Percentiles rank a stretch among this genome's conserved stretches.
These are phyloP conservation scores for Candida maltosa DNA, from an alignment of 805 yeast genomes.

Conservation along the genomic window DNA sequence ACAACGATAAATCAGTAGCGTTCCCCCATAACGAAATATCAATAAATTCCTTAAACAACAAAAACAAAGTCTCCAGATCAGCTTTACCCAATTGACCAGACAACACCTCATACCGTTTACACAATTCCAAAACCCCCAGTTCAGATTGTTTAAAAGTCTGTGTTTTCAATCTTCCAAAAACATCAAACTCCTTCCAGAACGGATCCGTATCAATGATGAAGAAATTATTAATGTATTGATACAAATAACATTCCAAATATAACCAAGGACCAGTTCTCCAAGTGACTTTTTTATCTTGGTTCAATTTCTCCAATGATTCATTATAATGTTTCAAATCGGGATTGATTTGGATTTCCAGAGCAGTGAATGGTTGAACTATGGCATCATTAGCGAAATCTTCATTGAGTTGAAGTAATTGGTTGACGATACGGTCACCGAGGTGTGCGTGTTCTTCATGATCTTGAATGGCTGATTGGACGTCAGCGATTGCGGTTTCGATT, in stretches of 20 bases:
- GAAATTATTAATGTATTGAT: constrained; percentile 55
- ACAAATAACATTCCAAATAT: constrained; percentile 78
- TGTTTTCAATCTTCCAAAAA: constrained; percentile 68
- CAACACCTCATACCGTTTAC: constrained; percentile 52
- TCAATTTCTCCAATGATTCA: constrained; percentile 39
- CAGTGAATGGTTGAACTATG: constrained; percentile 24
- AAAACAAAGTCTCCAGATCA: constrained; percentile 42
- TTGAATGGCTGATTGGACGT: constrained; percentile 42
- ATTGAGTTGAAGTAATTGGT: constrained; percentile 29
- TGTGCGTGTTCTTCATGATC: constrained; percentile 18
- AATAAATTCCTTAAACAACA: constrained; percentile 76
- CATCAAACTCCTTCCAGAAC: constrained; percentile 52
- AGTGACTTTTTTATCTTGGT: constrained; percentile 30
- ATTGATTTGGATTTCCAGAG: constrained; percentile 38
- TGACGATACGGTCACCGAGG: constrained; percentile 40
- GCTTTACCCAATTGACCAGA: constrained; percentile 17
- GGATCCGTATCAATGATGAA: constrained; percentile 31
- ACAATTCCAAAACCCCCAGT: constrained; percentile 77
- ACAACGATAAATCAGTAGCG: constrained; percentile 88
- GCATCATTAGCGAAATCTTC: constrained; percentile 39
- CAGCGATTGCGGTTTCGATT: constrained; percentile 63
- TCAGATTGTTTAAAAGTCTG: constrained; percentile 72
- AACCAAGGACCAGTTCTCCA: constrained; percentile 94
- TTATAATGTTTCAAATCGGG: constrained; percentile 57
- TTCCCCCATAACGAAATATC: constrained; percentile 97